Evolutionary conservation across 1,284 basidiomycete species (phyloP), one percentile per base, ranked within the genome.

Genomic region (Irpex sp.): DNA sequence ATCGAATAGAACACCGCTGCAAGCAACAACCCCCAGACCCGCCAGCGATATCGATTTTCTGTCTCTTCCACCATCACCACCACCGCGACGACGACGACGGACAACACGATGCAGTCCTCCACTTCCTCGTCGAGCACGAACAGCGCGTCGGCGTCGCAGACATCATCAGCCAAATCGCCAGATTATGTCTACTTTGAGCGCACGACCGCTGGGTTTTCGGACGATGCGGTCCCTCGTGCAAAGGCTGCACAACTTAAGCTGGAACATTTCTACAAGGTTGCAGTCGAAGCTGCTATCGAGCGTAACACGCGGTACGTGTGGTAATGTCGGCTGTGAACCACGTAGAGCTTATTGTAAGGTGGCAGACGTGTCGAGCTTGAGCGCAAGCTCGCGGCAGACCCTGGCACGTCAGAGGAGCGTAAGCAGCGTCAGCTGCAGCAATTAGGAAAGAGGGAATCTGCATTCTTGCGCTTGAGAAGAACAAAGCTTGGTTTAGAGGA

Each of bases 151-250:
- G 54, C 65, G 59, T 74, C 75, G 51, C 71, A 72, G 60, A 71
- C 75, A 7, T 72, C 75, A 11, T 74, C 69, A 9, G 54, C 64
- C 38, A 80, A 79, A 66, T 76, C 77, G n/a, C 76, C 77, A n/a
- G 88, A 93, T 78, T 94, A 99, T 78, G 96, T 98, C 71, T 98
- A 97, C 81, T 99, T 98, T 78, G 93, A 97, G 76, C 85, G 97
- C 60, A 90, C 89, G 60, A 92, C 93, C 1, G 79, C 83, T 56
- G 87, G 87, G 65, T 97, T 98, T 80, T 91, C 90, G 37, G 89
- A 96, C 68, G 89, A 93, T 72, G 93, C 94, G 47, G 84, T 96
- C 62, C 94, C 96, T 63, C 93, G 95, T 65, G 92, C 96, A 3
- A 98, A 95, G 61, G 93, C 93, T 19, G 96, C 97, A 37, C 98